phyloP scores from a whole-genome alignment of 495 filamentous ascomycete species.

The Penicillium simplicissimum region DNA sequence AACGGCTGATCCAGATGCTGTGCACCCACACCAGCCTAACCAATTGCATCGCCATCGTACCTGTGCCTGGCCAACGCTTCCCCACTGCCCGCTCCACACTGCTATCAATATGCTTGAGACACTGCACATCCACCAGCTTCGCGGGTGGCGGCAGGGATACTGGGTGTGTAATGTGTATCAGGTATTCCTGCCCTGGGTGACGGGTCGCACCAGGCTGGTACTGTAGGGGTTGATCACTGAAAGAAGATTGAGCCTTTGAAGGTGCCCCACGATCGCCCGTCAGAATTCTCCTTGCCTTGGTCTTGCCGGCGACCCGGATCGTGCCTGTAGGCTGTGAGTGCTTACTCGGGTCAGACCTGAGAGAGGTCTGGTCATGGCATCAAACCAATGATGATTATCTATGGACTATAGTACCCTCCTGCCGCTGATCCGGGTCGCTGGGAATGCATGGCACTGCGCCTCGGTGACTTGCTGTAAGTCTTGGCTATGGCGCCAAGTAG shows the following conservation, averaged over 20 bases:
- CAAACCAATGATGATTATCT: not conserved
- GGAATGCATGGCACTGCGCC: not conserved
- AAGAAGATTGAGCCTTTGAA: slow-evolving; percentile 1
- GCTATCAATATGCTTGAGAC: slow-evolving; percentile 22
- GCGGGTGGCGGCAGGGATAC: slow-evolving; percentile 19
- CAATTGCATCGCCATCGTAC: slow-evolving; percentile 4
- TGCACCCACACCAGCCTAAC: not conserved
- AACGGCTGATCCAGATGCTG: not conserved
- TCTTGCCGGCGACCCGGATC: not conserved
- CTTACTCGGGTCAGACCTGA: not conserved
- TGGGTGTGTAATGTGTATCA: not conserved
- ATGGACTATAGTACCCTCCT: not conserved
- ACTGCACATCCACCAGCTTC: slow-evolving; percentile 6
- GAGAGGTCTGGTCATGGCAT: not conserved
- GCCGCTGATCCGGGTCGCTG: not conserved
- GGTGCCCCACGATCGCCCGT: slow-evolving; percentile 15
- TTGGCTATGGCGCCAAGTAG: not conserved
- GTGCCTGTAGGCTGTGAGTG: slow-evolving; percentile 8
- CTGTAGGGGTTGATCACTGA: too few relatives aligned
- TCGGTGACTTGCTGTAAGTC: slow-evolving; percentile 14
- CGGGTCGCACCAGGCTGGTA: slow-evolving; percentile 15
- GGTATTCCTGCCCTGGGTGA: slow-evolving; percentile 10
- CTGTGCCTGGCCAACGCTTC: slow-evolving; percentile 3
- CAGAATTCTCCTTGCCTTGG: not conserved
- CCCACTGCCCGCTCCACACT: not conserved